Evolutionary conservation across 768 basidiomycete species (phyloP).

Genomic region (Tulasnella sp.): DNA sequence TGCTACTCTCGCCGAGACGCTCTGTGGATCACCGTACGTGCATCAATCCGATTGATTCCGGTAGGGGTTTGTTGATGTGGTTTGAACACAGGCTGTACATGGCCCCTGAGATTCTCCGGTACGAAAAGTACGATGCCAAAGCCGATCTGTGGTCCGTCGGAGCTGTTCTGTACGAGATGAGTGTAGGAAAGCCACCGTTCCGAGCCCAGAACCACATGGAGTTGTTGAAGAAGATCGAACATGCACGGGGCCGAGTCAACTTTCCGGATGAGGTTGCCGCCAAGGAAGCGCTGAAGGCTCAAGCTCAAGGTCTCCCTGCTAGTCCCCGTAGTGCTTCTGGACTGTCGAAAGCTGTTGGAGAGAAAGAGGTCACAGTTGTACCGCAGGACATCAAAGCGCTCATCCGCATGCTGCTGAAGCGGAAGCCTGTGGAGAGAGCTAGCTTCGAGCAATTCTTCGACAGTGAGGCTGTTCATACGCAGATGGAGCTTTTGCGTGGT

Average conservation of each 20-base stretch:
- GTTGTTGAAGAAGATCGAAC: constrained; percentile 82
- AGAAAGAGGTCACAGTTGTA: constrained; percentile 37
- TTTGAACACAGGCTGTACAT: constrained; percentile 67
- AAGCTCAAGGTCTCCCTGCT: constrained; percentile 36
- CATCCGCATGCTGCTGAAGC: constrained; percentile 70
- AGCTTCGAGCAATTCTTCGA: constrained; percentile 88
- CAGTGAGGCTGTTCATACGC: constrained; percentile 54
- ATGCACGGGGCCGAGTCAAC: constrained; percentile 68
- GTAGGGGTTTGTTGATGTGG: neutral
- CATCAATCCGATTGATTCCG: neutral
- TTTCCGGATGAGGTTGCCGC: constrained; percentile 83
- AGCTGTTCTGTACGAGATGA: constrained; percentile 92
- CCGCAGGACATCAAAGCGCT: constrained; percentile 78
- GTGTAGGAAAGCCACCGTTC: constrained; percentile 85
- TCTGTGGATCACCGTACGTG: constrained; percentile 91
- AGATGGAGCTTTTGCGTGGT: constrained; percentile 59
- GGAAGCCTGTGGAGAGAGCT: constrained; percentile 71
- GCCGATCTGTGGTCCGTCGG: constrained; percentile 98
- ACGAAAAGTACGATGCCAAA: constrained; percentile 96
- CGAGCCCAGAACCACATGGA: constrained; percentile 95
- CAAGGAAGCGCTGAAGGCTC: constrained; percentile 32
- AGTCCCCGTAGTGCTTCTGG: constrained; percentile 3
- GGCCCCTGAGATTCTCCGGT: constrained; percentile 95
- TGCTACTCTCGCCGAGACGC: constrained; percentile 90
- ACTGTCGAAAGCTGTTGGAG: constrained; percentile 12